A percentile compares a stretch with the other conserved stretches of the same genome.
Evolutionary conservation across 371 early-diverging fungal genomes (phyloP).

Genomic region (Apophysomyces ossiformis): DNA sequence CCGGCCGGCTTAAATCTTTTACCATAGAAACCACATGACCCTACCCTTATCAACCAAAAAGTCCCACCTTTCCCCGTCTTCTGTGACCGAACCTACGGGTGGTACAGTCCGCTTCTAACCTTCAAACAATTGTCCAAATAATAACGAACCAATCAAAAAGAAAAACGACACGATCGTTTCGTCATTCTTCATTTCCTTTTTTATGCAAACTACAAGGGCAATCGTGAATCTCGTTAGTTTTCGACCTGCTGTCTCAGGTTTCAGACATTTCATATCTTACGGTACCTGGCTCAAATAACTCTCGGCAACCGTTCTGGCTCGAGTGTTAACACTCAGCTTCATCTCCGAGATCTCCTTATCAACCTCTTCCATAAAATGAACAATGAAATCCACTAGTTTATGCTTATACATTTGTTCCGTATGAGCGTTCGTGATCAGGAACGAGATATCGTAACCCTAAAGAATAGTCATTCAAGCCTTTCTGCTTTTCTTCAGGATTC

Average conservation of each 20-base stretch:
- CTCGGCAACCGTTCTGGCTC: constrained; percentile 95
- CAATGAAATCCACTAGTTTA: constrained; percentile 97
- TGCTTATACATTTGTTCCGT: constrained; percentile 97
- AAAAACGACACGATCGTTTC: background rate
- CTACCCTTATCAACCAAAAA: constrained; percentile 2
- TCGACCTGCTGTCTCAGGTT: constrained; percentile 1
- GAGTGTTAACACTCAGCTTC: constrained; percentile 94
- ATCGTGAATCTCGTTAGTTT: background rate
- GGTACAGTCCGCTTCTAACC: background rate
- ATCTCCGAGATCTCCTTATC: constrained; percentile 98
- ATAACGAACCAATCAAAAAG: constrained; percentile 4
- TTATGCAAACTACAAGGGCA: constrained; percentile 2
- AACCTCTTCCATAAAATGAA: constrained; percentile 98
- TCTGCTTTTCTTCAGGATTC: background rate
- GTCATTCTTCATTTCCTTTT: constrained; percentile 14
- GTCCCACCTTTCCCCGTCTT: background rate
- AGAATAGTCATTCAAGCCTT: background rate
- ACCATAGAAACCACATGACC: constrained; percentile 1
- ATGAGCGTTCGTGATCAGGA: constrained; percentile 94
- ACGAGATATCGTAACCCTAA: constrained; percentile 95
- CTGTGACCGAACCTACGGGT: constrained; percentile 3
- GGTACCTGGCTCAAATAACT: constrained; percentile 69
- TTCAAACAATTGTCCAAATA: constrained; percentile 6
- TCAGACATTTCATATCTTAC: background rate
- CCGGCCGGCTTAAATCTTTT: constrained; percentile 11